These are phyloP conservation scores for Helichrysum umbraculigerum DNA, from an alignment of 129 eudicot genomes.

Conservation along the genomic window DNA sequence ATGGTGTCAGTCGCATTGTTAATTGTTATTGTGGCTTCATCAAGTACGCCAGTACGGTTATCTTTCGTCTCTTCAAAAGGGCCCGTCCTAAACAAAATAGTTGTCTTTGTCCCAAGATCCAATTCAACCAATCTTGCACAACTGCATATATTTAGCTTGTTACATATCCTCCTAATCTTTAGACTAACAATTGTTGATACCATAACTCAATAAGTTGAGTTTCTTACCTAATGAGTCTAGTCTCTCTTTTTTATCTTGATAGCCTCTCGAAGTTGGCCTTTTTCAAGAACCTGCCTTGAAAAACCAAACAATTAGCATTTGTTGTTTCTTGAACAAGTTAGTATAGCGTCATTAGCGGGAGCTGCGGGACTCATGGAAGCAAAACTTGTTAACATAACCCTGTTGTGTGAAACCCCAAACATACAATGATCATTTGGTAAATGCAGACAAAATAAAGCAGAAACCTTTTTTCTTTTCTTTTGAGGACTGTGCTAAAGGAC, in stretches of 20 bases:
- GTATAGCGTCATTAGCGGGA: slow-evolving; percentile 45
- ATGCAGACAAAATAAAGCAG: not conserved
- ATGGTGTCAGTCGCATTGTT: not conserved
- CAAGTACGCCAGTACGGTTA: not conserved
- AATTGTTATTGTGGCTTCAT: not conserved
- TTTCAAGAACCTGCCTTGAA: too few relatives aligned
- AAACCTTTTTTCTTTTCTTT: not conserved
- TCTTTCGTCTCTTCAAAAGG: not conserved
- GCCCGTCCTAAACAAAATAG: not conserved
- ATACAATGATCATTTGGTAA: not conserved
- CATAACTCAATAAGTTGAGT: not conserved
- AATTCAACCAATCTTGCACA: not conserved
- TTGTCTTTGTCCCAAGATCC: not conserved
- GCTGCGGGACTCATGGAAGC: slow-evolving; percentile 70
- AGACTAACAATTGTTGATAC: not conserved
- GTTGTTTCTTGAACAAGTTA: too few relatives aligned
- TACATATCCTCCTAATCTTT: not conserved
- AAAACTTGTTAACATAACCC: slow-evolving; percentile 73
- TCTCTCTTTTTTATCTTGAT: not conserved
- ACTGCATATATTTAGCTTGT: not conserved
- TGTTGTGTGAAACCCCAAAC: slow-evolving; percentile 28
- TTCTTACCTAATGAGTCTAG: not conserved
- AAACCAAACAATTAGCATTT: too few relatives aligned
- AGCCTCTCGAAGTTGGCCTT: too few relatives aligned
- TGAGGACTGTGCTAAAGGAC: not conserved